phyloP scores from a whole-genome alignment of 2,329 filamentous ascomycete genomes.

The Trichoderma breve region DNA sequence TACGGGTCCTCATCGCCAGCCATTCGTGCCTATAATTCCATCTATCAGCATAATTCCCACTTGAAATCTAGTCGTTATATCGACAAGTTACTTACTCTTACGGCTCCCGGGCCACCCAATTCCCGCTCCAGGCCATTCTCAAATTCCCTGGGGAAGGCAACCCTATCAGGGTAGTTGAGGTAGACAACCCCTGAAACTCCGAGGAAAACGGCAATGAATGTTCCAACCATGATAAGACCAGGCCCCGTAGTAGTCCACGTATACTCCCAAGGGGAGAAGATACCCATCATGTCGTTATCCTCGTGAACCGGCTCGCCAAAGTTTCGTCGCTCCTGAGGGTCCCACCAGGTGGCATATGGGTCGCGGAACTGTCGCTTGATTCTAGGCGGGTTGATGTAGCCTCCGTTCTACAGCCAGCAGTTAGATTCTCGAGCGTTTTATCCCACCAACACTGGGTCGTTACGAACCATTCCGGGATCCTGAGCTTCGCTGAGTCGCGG shows the following conservation, averaged over 20 bases:
- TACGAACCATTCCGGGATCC: slow-evolving; percentile 64
- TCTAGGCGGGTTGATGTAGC: slow-evolving; percentile 73
- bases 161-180: slow-evolving; percentile 68
- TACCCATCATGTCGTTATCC: slow-evolving; percentile 88
- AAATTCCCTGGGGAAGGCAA: slow-evolving; percentile 67
- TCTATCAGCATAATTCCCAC: slow-evolving; percentile 21
- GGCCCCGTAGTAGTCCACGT: slow-evolving; percentile 73
- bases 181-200: slow-evolving; percentile 66
- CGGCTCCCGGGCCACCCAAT: slow-evolving; percentile 66
- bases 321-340: slow-evolving; percentile 95
- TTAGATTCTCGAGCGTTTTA: slow-evolving; percentile 25
- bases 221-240: slow-evolving; percentile 64
- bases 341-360: slow-evolving; percentile 92
- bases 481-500: slow-evolving; percentile 54
- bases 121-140: slow-evolving; percentile 71
- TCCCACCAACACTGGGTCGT: not conserved
- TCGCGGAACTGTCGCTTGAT: slow-evolving; percentile 91
- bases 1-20: slow-evolving; percentile 55
- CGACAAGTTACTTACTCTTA: slow-evolving; percentile 54
- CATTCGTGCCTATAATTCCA: slow-evolving; percentile 49
- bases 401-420: slow-evolving; percentile 64
- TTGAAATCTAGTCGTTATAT: not conserved
- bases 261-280: slow-evolving; percentile 88
- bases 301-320: slow-evolving; percentile 96
- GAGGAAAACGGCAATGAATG: slow-evolving; percentile 63